Percentiles rank a stretch among this genome's conserved stretches.
Conservation (phyloP, 164 flowering plant species). For the Malania oleifera region DNA sequence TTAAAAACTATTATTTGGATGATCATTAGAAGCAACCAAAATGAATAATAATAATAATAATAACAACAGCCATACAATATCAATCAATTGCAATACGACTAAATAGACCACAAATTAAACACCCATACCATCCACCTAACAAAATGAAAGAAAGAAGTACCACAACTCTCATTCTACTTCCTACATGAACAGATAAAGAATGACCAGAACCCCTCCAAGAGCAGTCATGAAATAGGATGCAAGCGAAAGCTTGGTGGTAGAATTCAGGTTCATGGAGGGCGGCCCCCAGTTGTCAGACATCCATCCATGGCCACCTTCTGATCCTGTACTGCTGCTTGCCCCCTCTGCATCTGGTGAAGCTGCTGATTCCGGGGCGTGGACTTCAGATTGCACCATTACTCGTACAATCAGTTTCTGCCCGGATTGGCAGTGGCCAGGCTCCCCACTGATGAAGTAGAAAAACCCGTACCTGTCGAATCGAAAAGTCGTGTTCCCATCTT, state of each 20-base stretch:
- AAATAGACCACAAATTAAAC: not conserved
- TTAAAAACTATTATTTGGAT: too few species aligned
- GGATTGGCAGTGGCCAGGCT: slow-evolving; percentile 31
- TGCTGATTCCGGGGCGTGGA: slow-evolving; percentile 16
- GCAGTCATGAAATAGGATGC: slow-evolving; percentile 28
- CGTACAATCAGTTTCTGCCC: slow-evolving; percentile 45
- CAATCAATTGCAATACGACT: not conserved
- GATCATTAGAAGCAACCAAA: too few species aligned
- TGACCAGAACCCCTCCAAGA: slow-evolving; percentile 20
- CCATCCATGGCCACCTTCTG: slow-evolving; percentile 10
- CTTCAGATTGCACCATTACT: slow-evolving; percentile 37
- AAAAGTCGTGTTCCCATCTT: slow-evolving; percentile 39
- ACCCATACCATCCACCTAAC: not conserved
- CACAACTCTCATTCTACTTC: not conserved
- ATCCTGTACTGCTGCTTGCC: slow-evolving; percentile 2
- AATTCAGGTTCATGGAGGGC: slow-evolving; percentile 22
- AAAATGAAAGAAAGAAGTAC: not conserved
- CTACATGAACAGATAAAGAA: slow-evolving; percentile 24
- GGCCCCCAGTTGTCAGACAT: slow-evolving; percentile 10
- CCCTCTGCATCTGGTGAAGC: slow-evolving; percentile 16
- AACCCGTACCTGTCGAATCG: slow-evolving; percentile 40
- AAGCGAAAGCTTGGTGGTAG: slow-evolving; percentile 20
- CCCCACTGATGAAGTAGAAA: slow-evolving; percentile 58
- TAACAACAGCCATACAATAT: too few species aligned
- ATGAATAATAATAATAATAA: too few species aligned